Conservation (phyloP, 768 basidiomycete species). For the Cyathus striatus region DNA sequence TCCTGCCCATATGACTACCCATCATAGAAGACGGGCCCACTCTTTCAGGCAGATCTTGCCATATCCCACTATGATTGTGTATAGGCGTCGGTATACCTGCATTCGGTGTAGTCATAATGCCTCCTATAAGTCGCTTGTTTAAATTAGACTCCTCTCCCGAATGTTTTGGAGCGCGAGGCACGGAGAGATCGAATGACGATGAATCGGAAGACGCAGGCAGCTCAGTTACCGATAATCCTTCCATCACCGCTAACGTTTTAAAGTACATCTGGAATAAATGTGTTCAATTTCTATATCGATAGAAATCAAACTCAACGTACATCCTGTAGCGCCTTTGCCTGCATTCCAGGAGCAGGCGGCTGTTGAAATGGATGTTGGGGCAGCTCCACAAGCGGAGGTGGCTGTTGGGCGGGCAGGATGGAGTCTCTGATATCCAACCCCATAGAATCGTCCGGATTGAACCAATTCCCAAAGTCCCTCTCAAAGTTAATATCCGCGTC, state of each 20-base stretch:
- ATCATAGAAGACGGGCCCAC: conserved; percentile 43
- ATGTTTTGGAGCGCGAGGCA: conserved; percentile 14
- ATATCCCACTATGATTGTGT: conserved; percentile 21
- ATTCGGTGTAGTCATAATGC: conserved; percentile 26
- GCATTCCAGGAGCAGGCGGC: too few species aligned
- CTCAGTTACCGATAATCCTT: conserved; percentile 24
- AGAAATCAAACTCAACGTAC: too few species aligned
- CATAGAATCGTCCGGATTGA: conserved; percentile 48
- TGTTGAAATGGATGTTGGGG: too few species aligned
- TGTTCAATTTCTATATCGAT: too few species aligned
- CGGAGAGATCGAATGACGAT: conserved; percentile 32
- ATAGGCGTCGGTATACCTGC: conserved; percentile 19
- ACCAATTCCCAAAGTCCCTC: conserved; percentile 74
- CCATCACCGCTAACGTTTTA: conserved; percentile 17
- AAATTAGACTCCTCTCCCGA: conserved; percentile 22
- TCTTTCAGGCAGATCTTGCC: conserved; percentile 10
- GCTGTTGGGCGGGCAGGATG: neutral
- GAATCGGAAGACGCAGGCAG: conserved; percentile 46
- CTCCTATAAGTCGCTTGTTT: conserved; percentile 23
- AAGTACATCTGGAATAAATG: too few species aligned
- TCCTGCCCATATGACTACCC: conserved; percentile 34
- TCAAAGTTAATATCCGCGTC: conserved; percentile 59
- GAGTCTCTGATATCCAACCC: conserved; percentile 26
- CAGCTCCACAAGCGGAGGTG: too few species aligned
- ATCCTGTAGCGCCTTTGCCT: too few species aligned